These are phyloP conservation scores for Tillandsia fasciculata DNA, from an alignment of 176 grass and related monocot species.

Conservation along the genomic window DNA sequence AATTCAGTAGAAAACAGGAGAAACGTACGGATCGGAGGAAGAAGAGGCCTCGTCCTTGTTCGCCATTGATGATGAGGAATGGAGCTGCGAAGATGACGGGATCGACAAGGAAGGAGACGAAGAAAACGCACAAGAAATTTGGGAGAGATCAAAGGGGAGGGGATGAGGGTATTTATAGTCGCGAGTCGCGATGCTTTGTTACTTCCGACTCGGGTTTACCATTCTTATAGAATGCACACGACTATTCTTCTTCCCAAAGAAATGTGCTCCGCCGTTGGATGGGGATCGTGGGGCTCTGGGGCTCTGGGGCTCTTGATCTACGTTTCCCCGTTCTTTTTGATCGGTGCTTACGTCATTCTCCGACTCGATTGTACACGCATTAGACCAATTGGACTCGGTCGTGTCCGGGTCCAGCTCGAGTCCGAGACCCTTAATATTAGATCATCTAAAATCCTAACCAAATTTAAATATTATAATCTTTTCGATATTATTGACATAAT, in stretches of 20 bases:
- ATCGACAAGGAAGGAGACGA: neutral
- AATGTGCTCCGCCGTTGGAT: neutral
- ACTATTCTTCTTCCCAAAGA: neutral
- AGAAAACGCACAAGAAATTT: no score
- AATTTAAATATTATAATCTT: no score
- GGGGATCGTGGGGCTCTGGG: neutral
- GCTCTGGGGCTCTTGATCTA: neutral
- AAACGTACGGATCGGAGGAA: conserved; percentile 29
- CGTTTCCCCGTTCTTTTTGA: neutral
- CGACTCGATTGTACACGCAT: no score
- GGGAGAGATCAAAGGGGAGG: neutral
- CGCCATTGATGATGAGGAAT: neutral
- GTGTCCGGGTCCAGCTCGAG: no score
- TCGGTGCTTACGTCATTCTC: no score
- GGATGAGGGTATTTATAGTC: neutral
- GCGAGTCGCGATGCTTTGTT: neutral
- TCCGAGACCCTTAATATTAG: no score
- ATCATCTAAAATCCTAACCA: no score
- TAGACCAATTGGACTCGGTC: no score
- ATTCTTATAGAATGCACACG: neutral
- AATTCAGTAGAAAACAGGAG: neutral
- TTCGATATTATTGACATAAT: no score
- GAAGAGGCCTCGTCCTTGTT: conserved; percentile 18
- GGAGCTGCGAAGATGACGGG: neutral
- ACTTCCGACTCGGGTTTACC: neutral